These are phyloP conservation scores for Aspergillus avenaceus DNA, from an alignment of 495 filamentous ascomycete species.

Conservation along the genomic window DNA sequence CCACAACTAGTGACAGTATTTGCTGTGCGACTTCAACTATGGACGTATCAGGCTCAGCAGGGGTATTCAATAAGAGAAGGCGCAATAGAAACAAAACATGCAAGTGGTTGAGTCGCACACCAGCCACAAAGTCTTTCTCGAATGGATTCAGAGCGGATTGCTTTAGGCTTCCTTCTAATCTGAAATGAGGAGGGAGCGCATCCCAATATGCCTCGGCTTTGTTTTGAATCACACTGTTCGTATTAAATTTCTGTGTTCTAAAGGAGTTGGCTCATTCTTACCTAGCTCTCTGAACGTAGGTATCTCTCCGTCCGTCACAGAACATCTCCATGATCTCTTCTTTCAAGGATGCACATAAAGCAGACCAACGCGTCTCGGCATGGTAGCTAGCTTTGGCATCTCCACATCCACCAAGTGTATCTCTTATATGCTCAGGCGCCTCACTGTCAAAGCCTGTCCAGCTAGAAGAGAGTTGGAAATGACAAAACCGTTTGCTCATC, in stretches of 20 bases:
- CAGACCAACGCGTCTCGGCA: conserved; percentile 38
- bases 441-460: neutral
- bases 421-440: neutral
- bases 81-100: conserved; percentile 38
- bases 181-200: conserved; percentile 23
- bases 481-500: conserved; percentile 38
- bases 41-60: conserved; percentile 27
- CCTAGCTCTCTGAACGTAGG: conserved; percentile 18
- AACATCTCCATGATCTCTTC: conserved; percentile 37
- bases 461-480: conserved; percentile 31
- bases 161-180: conserved; percentile 24
- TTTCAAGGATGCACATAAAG: conserved; percentile 35
- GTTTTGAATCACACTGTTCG: conserved; percentile 17
- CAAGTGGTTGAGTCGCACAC: conserved; percentile 36
- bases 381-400: conserved; percentile 24
- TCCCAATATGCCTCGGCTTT: conserved; percentile 25
- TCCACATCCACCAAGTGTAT: conserved; percentile 11
- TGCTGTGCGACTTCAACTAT: conserved; percentile 28
- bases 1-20: conserved; percentile 35
- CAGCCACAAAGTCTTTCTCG: conserved; percentile 30
- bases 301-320: conserved; percentile 25
- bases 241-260: neutral
- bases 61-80: conserved; percentile 25
- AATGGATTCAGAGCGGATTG: conserved; percentile 22
- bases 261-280: neutral